These are phyloP conservation scores for Aspergillus ruber DNA, from an alignment of 2,329 filamentous ascomycete species.

Conservation along the genomic window DNA sequence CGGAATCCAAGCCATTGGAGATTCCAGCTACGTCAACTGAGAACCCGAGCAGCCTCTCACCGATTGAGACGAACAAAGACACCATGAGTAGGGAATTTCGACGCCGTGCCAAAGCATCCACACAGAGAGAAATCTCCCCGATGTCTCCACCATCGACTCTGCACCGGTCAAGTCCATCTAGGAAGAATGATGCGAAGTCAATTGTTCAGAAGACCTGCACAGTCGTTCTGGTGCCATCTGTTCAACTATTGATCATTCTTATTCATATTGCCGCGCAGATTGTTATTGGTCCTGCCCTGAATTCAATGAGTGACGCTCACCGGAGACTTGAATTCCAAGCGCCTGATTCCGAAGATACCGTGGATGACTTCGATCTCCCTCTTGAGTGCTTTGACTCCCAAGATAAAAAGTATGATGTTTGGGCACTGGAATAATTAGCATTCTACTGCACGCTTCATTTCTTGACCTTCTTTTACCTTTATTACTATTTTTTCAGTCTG, in stretches of 20 bases:
- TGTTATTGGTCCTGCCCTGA: slow-evolving; percentile 35
- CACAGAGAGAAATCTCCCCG: slow-evolving; percentile 57
- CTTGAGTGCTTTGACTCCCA: slow-evolving; percentile 24
- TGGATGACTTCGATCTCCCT: slow-evolving; percentile 36
- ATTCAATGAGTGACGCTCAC: slow-evolving; percentile 10
- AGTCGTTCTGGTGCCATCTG: slow-evolving; percentile 72
- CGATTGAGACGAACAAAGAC: slow-evolving; percentile 26
- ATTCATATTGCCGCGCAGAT: slow-evolving; percentile 75
- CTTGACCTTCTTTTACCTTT: neutral
- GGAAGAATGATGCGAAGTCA: slow-evolving; percentile 52
- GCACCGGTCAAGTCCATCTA: slow-evolving; percentile 43
- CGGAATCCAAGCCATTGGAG: neutral
- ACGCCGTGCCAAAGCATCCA: slow-evolving; percentile 51
- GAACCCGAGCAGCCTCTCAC: slow-evolving; percentile 26
- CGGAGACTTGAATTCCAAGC: slow-evolving; percentile 12
- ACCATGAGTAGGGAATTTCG: slow-evolving; percentile 36
- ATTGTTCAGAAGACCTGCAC: slow-evolving; percentile 72
- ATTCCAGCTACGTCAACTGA: neutral
- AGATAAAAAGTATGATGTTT: slow-evolving; percentile 18
- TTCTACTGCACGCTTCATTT: neutral
- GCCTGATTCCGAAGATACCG: slow-evolving; percentile 16
- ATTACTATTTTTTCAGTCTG: slow-evolving; percentile 1
- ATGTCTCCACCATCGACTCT: slow-evolving; percentile 63
- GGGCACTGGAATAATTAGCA: slow-evolving; percentile 20
- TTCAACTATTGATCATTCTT: slow-evolving; percentile 71